Conservation (phyloP, 208 protist species). For the Acanthamoeba healyi region DNA sequence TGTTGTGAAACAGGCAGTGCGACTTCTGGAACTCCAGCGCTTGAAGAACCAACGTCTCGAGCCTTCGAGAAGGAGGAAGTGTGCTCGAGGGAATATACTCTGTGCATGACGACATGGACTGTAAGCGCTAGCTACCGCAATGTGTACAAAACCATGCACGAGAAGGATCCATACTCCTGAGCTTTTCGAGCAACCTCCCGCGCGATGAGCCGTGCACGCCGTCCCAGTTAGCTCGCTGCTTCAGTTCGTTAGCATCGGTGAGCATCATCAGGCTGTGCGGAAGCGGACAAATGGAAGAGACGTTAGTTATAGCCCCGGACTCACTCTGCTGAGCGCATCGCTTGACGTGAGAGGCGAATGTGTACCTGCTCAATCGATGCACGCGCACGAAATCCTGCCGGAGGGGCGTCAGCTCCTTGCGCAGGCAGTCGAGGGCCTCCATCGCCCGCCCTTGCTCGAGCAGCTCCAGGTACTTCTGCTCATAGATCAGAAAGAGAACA, state of each 20-base stretch:
- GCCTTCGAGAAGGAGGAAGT: conserved; percentile 82
- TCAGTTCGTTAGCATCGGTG: conserved; percentile 60
- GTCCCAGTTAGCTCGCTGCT: conserved; percentile 77
- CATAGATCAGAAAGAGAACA: conserved; percentile 83
- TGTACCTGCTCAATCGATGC: conserved; percentile 77
- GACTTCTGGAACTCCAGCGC: conserved; percentile 81
- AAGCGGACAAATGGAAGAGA: neutral
- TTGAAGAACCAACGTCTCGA: conserved; percentile 84
- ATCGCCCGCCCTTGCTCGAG: conserved; percentile 79
- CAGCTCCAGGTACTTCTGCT: conserved; percentile 87
- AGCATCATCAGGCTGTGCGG: conserved; percentile 83
- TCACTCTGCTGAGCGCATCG: too few species aligned
- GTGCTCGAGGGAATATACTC: conserved; percentile 80
- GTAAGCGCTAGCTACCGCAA: too few species aligned
- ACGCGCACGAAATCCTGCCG: conserved; percentile 66
- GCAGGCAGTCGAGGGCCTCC: conserved; percentile 83
- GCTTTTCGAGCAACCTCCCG: conserved; percentile 75
- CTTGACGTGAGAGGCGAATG: neutral
- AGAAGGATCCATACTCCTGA: conserved; percentile 79
- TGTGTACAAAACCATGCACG: too few species aligned
- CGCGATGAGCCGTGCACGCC: conserved; percentile 76
- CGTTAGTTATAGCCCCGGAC: too few species aligned
- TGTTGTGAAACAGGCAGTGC: conserved; percentile 84
- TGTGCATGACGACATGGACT: conserved; percentile 25
- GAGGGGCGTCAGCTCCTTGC: conserved; percentile 80